Evolutionary conservation across 352 stramenopile genomes (phyloP).

Genomic region (Pythium apleroticum): DNA sequence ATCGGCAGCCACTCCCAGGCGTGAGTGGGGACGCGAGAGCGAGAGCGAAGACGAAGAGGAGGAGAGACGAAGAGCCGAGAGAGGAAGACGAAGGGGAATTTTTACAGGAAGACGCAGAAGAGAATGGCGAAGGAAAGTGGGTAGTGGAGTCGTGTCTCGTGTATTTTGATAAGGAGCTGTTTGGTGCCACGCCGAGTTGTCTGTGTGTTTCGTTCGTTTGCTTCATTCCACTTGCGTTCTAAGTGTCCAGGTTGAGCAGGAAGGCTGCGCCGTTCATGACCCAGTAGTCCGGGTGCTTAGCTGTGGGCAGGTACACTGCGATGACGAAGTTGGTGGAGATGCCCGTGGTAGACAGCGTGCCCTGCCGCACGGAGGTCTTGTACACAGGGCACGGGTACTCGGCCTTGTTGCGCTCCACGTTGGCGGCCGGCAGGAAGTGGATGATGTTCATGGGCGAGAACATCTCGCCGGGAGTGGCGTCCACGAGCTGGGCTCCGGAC

Average conservation of each 20-base stretch:
- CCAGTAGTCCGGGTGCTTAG: constrained; percentile 86
- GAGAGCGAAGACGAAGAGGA: constrained; percentile 1
- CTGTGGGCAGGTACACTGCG: constrained; percentile 88
- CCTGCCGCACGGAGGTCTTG: constrained; percentile 93
- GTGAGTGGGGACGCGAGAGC: not conserved
- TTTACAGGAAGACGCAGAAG: constrained; percentile 6
- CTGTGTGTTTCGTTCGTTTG: not conserved
- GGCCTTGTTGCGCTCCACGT: constrained; percentile 53
- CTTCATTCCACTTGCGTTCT: not conserved
- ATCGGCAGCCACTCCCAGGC: too few species aligned
- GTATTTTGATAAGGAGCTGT: constrained; percentile 9
- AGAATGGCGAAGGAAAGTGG: constrained; percentile 6
- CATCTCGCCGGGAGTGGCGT: constrained; percentile 91
- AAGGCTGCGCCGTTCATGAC: constrained; percentile 92
- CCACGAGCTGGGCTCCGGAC: constrained; percentile 60
- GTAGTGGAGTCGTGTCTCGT: constrained; percentile 6
- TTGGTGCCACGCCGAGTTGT: not conserved
- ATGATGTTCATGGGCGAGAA: constrained; percentile 90
- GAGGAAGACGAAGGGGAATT: not conserved
- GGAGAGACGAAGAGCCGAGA: not conserved
- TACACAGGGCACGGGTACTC: constrained; percentile 93
- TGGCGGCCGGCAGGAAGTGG: constrained; percentile 88
- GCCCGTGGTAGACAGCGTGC: constrained; percentile 94
- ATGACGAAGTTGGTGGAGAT: constrained; percentile 98
- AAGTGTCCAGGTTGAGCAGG: constrained; percentile 91